Base-by-base conservation (phyloP, 129 eudicot species). In the Mikania micrantha region DNA sequence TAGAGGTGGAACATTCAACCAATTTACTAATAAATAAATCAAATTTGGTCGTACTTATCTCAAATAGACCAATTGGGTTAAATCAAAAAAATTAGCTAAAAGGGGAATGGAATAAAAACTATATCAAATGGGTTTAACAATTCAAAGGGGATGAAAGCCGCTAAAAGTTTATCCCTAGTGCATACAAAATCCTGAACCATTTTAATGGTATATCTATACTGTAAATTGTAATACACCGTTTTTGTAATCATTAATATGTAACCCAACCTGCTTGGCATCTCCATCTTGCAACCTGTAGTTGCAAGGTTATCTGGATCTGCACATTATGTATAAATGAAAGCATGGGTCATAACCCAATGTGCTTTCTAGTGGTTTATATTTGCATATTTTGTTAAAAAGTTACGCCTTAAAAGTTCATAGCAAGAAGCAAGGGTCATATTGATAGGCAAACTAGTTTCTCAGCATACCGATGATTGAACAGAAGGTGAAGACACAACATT, bases 381-480 rank as follows among this genome's bases (percentile, higher is more conserved):
- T 57, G 67, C 28, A 28, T 42, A 7, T 11, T 59, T 59, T 67
- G 50, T 66, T 28, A 29, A 29, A 67, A 31, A 27, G 10, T 36
- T 47, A 67, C 38, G 69, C 9, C 54, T 68, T 44, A 15, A 66
- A 21, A 45, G 41, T 45, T 22, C 7, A 20, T 73, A 52, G 44
- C 20, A 58, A 70, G 35, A 39, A 29, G 54, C 64, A 71, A 45
- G 21, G 64, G 45, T 58, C 62, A 48, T 72, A 69, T 67, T 38
- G 44, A 12, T 19, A n/a, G 70, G 71, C 69, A 65, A 58, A 71
- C 69, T 72, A 65, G 29, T 66, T 58, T 66, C 60, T 64, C 35
- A 47, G 79, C 99, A 79, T 94, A 94, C 99, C 86, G 96, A 70
- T 62, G 78, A 60, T 69, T 79, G 93, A 66, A 87, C 75, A 32